Evolutionary conservation across 2,329 filamentous ascomycete genomes (phyloP).

Genomic region (Aureobasidium namibiae): DNA sequence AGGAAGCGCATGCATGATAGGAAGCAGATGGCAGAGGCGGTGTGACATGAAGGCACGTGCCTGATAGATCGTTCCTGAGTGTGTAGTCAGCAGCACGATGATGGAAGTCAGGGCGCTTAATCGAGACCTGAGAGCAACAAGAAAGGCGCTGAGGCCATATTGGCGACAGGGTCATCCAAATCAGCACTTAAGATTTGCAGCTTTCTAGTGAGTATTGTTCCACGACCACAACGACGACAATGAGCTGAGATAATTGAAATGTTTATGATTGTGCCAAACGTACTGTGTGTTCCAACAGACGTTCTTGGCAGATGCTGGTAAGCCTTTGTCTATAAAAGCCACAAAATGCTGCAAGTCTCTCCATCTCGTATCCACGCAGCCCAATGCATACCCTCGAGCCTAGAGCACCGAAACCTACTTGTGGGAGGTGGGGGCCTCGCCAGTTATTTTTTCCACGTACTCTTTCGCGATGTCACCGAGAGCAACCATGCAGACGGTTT

Average conservation of each 20-base stretch:
- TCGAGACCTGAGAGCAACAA: too few species aligned
- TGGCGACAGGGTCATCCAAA: not conserved
- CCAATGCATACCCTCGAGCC: not conserved
- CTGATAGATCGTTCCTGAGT: too few species aligned
- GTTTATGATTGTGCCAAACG: not conserved
- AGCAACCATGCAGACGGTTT: slow-evolving; percentile 99
- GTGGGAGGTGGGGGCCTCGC: slow-evolving; percentile 56
- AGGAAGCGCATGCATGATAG: too few species aligned
- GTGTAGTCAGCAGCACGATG: too few species aligned
- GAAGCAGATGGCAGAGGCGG: too few species aligned
- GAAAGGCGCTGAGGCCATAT: too few species aligned
- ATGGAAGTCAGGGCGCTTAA: too few species aligned
- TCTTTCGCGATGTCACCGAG: slow-evolving; percentile 77
- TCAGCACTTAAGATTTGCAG: not conserved
- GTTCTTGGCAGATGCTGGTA: not conserved
- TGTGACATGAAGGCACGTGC: too few species aligned
- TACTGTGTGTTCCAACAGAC: not conserved
- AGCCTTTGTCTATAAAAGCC: not conserved
- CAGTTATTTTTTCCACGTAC: slow-evolving; percentile 56
- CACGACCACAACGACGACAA: not conserved
- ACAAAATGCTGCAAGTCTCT: not conserved
- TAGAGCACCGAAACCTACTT: slow-evolving; percentile 20
- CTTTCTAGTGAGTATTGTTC: not conserved
- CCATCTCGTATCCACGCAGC: not conserved
- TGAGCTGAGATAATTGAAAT: not conserved